Conservation (phyloP, 139 green algal species). For the Astrephomene gubernaculifera region DNA sequence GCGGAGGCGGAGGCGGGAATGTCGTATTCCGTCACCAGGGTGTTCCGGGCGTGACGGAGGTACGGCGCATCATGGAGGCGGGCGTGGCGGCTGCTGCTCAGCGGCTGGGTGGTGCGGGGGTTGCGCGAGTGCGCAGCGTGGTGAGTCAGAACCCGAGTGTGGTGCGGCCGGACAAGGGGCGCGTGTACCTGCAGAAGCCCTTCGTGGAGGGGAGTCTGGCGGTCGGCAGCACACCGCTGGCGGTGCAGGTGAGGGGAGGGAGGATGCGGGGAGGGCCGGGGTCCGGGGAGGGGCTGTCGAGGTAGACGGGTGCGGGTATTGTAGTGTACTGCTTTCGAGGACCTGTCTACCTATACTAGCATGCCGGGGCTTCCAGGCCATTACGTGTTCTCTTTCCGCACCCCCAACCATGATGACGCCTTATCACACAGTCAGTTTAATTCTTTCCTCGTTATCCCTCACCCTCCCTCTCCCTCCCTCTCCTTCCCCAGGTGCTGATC, state of each 20-base stretch:
- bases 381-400: too few relatives aligned
- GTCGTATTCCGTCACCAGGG: not conserved
- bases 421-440: too few relatives aligned
- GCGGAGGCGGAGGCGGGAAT: not conserved
- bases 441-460: too few relatives aligned
- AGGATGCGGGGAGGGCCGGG: too few relatives aligned
- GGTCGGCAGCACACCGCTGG: not conserved
- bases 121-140: conserved; percentile 37
- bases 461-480: too few relatives aligned
- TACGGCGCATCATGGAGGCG: conserved; percentile 33
- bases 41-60: not conserved
- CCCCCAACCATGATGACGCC: too few relatives aligned
- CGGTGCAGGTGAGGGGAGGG: conserved; percentile 19
- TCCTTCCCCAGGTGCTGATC: conserved; percentile 35
- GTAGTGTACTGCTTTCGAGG: too few relatives aligned
- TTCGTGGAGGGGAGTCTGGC: conserved; percentile 31
- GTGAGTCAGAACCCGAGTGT: conserved; percentile 17
- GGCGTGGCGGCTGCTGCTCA: conserved; percentile 27
- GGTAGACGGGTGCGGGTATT: too few relatives aligned
- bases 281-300: too few relatives aligned
- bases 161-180: conserved; percentile 31
- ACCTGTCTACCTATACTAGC: too few relatives aligned
- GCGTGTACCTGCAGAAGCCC: conserved; percentile 40
- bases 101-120: not conserved
- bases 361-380: too few relatives aligned